Evolutionary conservation across 139 green algal species (phyloP), one percentile per base, ranked within the genome.

Genomic region (Nannochloris sp.): DNA sequence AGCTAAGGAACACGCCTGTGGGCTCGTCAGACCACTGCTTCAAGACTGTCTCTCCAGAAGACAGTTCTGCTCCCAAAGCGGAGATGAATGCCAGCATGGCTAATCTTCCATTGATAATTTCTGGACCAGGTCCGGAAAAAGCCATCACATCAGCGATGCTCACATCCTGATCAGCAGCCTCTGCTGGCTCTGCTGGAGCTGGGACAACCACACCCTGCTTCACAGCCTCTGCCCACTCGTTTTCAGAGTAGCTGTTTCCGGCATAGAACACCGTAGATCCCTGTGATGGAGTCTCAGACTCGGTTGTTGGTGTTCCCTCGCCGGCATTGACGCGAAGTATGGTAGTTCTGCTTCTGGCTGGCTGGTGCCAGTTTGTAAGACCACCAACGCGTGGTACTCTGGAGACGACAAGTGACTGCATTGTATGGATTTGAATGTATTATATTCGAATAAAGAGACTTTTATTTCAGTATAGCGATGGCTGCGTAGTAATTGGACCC

Each of bases 41-140:
- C 17, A 73, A 37, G 3, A 82, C 59, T 23, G 68, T 67, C 72
- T 86, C 61, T 58, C 56, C 48, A n/a, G 30, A 71, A 17, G 46
- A 56, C 33, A 76, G n/a, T 68, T 87, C 80, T 3, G 68, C 72
- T 51, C 56, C 67, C 9, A 68, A 40, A 4, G 70, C 68, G 3
- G 71, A 72, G 2, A 79, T 62, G 48, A 87, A 78, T n/a, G 51
- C 79, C 9, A 82, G 29, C 80, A 87, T 87, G 29, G 75, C 69
- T 23, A 86, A 40, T 36, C 80, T 68, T 26, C 74, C 74, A 59
- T 87, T 87, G 20, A 82, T 70, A 12, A 84, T 64, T 68, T 86
- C 79, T 50, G 79, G 79, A 12, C 63, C 73, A n/a, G 67, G 65
- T 17, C 79, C 79, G 23, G 51, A 57, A 65, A 83, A 83, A 17